Percentiles rank a stretch among this genome's conserved stretches.
Evolutionary conservation across 2,329 filamentous ascomycete genomes (phyloP).

Genomic region (Stagonosporopsis vannaccii): DNA sequence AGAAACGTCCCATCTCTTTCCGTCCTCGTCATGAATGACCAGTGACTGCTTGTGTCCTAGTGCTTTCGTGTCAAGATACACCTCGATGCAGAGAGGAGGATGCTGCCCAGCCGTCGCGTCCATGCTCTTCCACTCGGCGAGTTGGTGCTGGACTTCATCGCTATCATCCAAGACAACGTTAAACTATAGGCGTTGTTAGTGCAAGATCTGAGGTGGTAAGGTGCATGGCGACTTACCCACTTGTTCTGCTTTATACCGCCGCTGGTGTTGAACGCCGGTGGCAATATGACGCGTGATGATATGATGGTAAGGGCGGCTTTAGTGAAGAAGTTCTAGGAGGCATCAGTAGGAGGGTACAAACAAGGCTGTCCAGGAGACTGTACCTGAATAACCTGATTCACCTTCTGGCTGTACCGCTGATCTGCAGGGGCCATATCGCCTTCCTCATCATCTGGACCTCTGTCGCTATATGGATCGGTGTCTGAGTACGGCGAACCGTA

Average conservation of each 20-base stretch:
- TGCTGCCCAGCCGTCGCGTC: conserved; percentile 80
- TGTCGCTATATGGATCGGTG: conserved; percentile 57
- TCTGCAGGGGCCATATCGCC: conserved; percentile 52
- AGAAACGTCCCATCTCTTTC: conserved; percentile 90
- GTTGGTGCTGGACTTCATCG: conserved; percentile 81
- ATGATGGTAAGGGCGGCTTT: conserved; percentile 87
- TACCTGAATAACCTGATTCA: conserved; percentile 95
- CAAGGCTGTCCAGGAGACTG: conserved; percentile 24
- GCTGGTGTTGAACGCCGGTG: conserved; percentile 63
- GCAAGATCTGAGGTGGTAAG: neutral
- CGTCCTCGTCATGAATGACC: conserved; percentile 85
- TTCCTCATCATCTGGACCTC: conserved; percentile 60
- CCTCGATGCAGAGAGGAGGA: conserved; percentile 86
- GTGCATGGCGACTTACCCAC: conserved; percentile 71
- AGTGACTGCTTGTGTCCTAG: conserved; percentile 86
- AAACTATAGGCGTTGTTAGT: conserved; percentile 67
- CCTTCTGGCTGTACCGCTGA: conserved; percentile 61
- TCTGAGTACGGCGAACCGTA: conserved; percentile 67
- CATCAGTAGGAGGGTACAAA: neutral
- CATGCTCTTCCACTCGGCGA: conserved; percentile 81
- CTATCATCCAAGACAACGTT: conserved; percentile 94
- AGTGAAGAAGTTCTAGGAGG: conserved; percentile 81
- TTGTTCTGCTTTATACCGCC: conserved; percentile 76
- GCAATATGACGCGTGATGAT: conserved; percentile 77
- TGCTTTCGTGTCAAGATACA: conserved; percentile 81